Base-by-base conservation (phyloP, 371 early-diverging fungal species). In the Apophysomyces ossiformis region DNA sequence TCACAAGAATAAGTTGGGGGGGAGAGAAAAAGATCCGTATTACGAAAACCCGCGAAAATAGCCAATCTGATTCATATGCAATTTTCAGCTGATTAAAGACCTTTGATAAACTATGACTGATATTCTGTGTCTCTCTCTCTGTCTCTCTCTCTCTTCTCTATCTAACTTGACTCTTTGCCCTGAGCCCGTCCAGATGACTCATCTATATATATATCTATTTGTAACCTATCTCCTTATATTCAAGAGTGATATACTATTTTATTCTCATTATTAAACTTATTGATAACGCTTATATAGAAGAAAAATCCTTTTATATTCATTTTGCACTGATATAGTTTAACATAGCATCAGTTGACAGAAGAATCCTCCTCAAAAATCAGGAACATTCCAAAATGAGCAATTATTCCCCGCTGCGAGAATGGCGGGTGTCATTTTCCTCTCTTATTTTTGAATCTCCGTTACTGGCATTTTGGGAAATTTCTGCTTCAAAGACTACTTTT, bases 31-130 rank as follows among this genome's bases (percentile, higher is more conserved):
- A 50, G 21, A 21, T 50, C 54, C 54, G 54, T 13, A 41, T 41
- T 41, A 41, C 41, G 1, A 8, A 41, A 8, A 11, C 41, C 41
- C 41, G 13, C 8, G 11, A 41, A 41, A 8, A 41, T 8, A 5
- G 1, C 7, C 5, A 41, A 16, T 50, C 4, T 50, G 21, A n/a
- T 21, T 50, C 18, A 50, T 50, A n/a, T 50, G 21, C 54, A 1
- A 21, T 45, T 45, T 50, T 50, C 54, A 50, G 54, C 54, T 50
- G 54, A 50, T 50, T 50, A 21, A 50, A 26, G 21, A 50, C 21
- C 2, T 26, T 26, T 26, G 32, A 26, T 26, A 26, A 26, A 26
- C 32, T 26, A 26, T 26, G 32, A 26, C 32, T 26, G 32, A 26
- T 26, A 26, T 26, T 26, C n/a, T n/a, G n/a, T n/a, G n/a, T n/a